Conservation (phyloP, 139 green algal genomes). For the Coelastrella sp. region DNA sequence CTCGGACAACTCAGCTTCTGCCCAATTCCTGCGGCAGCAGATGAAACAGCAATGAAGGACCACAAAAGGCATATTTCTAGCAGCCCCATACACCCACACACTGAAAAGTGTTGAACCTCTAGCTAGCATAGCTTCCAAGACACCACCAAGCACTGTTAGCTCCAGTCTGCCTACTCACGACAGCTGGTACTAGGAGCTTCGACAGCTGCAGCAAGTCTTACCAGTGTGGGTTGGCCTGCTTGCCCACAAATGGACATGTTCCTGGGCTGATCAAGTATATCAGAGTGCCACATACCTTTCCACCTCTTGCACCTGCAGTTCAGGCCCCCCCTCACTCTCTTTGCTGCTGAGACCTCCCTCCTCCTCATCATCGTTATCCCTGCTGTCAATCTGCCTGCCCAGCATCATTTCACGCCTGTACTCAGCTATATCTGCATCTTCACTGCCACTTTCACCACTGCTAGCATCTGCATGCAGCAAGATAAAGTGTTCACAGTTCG, state of each 20-base stretch:
- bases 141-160: too few species aligned
- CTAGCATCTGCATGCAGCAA: background rate
- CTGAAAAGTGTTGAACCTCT: too few species aligned
- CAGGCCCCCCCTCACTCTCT: background rate
- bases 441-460: background rate
- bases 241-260: too few species aligned
- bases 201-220: too few species aligned
- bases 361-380: background rate
- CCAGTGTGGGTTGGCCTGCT: too few species aligned
- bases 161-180: too few species aligned
- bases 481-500: too few species aligned
- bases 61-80: background rate
- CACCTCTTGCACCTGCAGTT: constrained; percentile 30
- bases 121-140: too few species aligned
- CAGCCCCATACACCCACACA: too few species aligned
- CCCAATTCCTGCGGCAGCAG: constrained; percentile 22
- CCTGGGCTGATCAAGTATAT: too few species aligned
- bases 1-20: background rate
- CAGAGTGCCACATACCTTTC: constrained; percentile 2
- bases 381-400: background rate
- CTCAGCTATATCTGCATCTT: background rate
- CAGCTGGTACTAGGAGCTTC: too few species aligned
- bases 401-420: background rate
- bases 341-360: background rate
- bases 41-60: background rate